A percentile compares a stretch with the other conserved stretches of the same genome.
These are phyloP conservation scores for Rhodotorula sp. DNA, from an alignment of 1,284 basidiomycete species.

Conservation along the genomic window DNA sequence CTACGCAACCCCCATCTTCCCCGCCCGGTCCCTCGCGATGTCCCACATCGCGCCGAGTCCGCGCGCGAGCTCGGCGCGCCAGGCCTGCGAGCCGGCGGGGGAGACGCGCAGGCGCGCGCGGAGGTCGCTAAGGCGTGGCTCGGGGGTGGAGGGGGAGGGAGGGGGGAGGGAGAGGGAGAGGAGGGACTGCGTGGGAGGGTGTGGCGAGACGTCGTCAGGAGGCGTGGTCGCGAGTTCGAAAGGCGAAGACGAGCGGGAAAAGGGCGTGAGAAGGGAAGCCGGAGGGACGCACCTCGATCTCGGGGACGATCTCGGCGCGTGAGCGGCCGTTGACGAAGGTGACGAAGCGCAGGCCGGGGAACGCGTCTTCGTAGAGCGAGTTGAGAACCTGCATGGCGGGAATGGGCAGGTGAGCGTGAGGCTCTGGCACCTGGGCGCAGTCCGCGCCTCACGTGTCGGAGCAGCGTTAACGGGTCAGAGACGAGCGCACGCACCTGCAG, in stretches of 20 bases:
- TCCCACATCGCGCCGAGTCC: slow-evolving; percentile 71
- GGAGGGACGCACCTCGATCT: slow-evolving; percentile 62
- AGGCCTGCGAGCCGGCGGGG: slow-evolving; percentile 51
- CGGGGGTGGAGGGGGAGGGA: slow-evolving; percentile 46
- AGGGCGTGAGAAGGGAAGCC: not conserved
- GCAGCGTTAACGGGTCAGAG: not conserved
- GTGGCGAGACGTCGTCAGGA: not conserved
- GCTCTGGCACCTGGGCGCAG: no score
- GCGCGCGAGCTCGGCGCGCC: slow-evolving; percentile 67
- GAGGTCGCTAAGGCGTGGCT: slow-evolving; percentile 53
- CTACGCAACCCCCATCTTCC: slow-evolving; percentile 26
- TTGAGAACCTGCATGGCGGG: slow-evolving; percentile 59
- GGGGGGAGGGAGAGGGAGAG: slow-evolving; percentile 54
- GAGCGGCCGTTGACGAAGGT: slow-evolving; percentile 86
- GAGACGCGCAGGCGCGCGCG: slow-evolving; percentile 48
- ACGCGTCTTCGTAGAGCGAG: slow-evolving; percentile 69
- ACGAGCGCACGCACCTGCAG: slow-evolving; percentile 37
- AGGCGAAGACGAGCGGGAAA: not conserved
- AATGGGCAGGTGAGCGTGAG: not conserved
- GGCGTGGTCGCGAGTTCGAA: not conserved
- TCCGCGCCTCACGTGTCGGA: no score
- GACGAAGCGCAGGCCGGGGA: slow-evolving; percentile 76
- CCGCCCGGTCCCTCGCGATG: slow-evolving; percentile 68
- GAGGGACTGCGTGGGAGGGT: slow-evolving; percentile 29
- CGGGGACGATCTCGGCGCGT: slow-evolving; percentile 68